These are phyloP conservation scores for Grigorovia humatica DNA, from an alignment of 805 yeast species.

Conservation along the genomic window DNA sequence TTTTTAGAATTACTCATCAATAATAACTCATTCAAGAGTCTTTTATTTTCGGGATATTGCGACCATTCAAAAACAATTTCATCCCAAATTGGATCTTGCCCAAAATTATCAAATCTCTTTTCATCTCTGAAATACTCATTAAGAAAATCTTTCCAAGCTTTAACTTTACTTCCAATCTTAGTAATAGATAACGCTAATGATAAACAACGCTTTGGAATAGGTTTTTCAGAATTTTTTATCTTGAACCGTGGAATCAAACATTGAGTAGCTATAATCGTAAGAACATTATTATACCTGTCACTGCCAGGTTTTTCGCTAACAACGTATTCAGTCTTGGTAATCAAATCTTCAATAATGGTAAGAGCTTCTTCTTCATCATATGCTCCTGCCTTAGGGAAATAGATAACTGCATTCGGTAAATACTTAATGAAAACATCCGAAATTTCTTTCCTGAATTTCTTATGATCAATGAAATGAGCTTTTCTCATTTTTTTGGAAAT, in stretches of 20 bases:
- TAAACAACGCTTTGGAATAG: slow-evolving; percentile 34
- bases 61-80: slow-evolving; percentile 54
- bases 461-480: slow-evolving; percentile 53
- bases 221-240: slow-evolving; percentile 31
- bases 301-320: slow-evolving; percentile 21
- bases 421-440: slow-evolving; percentile 35
- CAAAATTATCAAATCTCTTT: slow-evolving; percentile 12
- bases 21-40: slow-evolving; percentile 25
- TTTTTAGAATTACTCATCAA: slow-evolving; percentile 29
- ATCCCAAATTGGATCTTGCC: slow-evolving; percentile 36
- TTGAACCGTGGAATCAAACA: slow-evolving; percentile 45
- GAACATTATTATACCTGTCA: slow-evolving; percentile 46
- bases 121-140: slow-evolving; percentile 56
- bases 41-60: slow-evolving; percentile 39
- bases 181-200: slow-evolving; percentile 33
- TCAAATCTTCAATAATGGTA: slow-evolving; percentile 11
- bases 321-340: slow-evolving; percentile 12
- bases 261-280: slow-evolving; percentile 45
- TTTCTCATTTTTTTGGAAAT: slow-evolving; percentile 48
- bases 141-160: slow-evolving; percentile 54
- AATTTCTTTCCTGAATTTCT: slow-evolving; percentile 46
- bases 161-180: slow-evolving; percentile 28
- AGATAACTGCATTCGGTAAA: slow-evolving; percentile 25
- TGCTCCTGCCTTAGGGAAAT: slow-evolving; percentile 12
- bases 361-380: slow-evolving; percentile 8